phyloP scores from a whole-genome alignment of 805 yeast species.

The Saccharomycopsis amapae region DNA sequence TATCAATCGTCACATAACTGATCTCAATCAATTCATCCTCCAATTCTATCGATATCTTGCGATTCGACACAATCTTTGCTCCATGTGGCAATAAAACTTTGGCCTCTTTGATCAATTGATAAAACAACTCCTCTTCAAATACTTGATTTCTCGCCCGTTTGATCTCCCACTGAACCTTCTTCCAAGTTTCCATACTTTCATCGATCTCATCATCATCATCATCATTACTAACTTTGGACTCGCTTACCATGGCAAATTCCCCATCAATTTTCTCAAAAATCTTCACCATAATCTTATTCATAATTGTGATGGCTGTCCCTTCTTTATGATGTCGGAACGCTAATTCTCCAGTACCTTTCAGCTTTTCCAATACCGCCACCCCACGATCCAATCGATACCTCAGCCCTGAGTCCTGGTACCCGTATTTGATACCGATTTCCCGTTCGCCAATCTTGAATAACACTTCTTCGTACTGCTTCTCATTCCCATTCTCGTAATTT shows the following conservation, averaged over 20 bases:
- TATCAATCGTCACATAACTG: slow-evolving; percentile 42
- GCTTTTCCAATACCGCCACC: slow-evolving; percentile 51
- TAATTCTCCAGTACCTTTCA: slow-evolving; percentile 8
- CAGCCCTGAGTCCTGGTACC: slow-evolving; percentile 89
- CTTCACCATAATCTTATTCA: slow-evolving; percentile 53
- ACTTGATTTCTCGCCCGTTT: slow-evolving; percentile 62
- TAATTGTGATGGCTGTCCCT: slow-evolving; percentile 26
- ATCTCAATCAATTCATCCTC: slow-evolving; percentile 64
- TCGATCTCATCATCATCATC: slow-evolving; percentile 8
- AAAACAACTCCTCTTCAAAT: slow-evolving; percentile 86
- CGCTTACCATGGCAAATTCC: slow-evolving; percentile 49
- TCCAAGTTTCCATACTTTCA: slow-evolving; percentile 28
- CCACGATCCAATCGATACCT: slow-evolving; percentile 63
- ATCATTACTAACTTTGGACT: slow-evolving; percentile 31
- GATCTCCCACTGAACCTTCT: slow-evolving; percentile 43
- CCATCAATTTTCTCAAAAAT: slow-evolving; percentile 48
- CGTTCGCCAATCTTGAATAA: slow-evolving; percentile 52
- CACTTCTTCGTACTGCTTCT: slow-evolving; percentile 45
- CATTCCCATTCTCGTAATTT: slow-evolving; percentile 17
- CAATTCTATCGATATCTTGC: slow-evolving; percentile 58
- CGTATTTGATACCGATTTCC: slow-evolving; percentile 75
- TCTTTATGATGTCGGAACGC: slow-evolving; percentile 24
- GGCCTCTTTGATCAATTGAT: slow-evolving; percentile 72
- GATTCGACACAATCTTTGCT: slow-evolving; percentile 55
- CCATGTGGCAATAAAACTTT: slow-evolving; percentile 58